Evolutionary conservation across 192 early-diverging fungal genomes (phyloP).

Genomic region (Coemansia sp.): DNA sequence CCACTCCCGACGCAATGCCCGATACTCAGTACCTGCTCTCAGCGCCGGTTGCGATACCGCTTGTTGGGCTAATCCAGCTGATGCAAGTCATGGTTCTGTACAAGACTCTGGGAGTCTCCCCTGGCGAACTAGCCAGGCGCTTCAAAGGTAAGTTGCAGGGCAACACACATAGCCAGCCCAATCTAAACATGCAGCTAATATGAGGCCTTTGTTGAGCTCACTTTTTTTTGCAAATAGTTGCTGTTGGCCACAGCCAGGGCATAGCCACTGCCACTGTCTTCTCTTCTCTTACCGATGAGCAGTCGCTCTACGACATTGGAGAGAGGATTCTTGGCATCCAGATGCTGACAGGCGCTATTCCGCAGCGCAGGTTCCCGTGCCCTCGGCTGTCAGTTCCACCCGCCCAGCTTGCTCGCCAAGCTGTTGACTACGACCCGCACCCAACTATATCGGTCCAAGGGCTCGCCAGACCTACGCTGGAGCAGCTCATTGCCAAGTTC

Average conservation of each 20-base stretch:
- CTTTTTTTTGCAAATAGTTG: conserved; percentile 17
- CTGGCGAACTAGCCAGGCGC: conserved; percentile 31
- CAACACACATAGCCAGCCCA: neutral
- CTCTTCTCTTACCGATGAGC: conserved; percentile 71
- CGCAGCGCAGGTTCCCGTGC: conserved; percentile 60
- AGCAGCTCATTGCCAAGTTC: conserved; percentile 8
- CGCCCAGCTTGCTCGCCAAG: neutral
- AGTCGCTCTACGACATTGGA: conserved; percentile 73
- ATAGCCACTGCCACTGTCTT: conserved; percentile 83
- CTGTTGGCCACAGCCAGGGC: conserved; percentile 89
- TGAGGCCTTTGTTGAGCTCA: neutral
- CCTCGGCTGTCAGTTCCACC: neutral
- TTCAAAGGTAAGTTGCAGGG: conserved; percentile 32
- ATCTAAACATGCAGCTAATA: neutral
- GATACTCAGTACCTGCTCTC: conserved; percentile 66
- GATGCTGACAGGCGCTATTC: conserved; percentile 78
- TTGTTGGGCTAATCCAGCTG: conserved; percentile 87
- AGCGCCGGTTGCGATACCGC: conserved; percentile 72
- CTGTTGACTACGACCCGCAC: neutral
- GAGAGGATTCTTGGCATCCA: conserved; percentile 77
- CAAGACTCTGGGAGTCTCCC: conserved; percentile 59
- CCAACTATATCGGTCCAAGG: conserved; percentile 27
- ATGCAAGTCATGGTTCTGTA: conserved; percentile 72
- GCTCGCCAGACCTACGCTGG: neutral
- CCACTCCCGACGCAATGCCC: conserved; percentile 64